phyloP scores from a whole-genome alignment of 257 asterid genomes.

The Penstemon newberryi region DNA sequence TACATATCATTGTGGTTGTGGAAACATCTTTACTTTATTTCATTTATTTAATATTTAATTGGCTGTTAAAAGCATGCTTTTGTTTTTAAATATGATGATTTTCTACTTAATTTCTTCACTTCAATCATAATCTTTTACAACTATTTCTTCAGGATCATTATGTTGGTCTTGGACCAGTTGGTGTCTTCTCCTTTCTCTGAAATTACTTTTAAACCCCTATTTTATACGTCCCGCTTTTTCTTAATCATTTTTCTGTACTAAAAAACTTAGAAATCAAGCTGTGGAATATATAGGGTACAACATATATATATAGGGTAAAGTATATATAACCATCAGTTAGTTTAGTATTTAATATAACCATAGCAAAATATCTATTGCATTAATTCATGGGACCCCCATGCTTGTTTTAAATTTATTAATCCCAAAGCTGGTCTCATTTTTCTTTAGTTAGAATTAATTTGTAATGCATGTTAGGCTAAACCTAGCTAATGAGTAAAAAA shows the following conservation, averaged over 20 bases:
- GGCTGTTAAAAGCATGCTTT: slow-evolving; percentile 26
- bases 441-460: no score
- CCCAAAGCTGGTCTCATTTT: no score
- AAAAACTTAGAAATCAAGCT: neutral
- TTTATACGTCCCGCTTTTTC: neutral
- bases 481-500: no score
- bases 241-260: neutral
- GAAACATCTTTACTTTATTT: slow-evolving; percentile 11
- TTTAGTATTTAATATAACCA: no score
- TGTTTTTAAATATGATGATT: slow-evolving; percentile 25
- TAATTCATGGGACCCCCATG: no score
- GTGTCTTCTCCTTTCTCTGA: slow-evolving; percentile 9
- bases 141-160: slow-evolving; percentile 28
- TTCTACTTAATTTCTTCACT: neutral
- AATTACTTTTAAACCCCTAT: slow-evolving; percentile 14
- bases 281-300: no score
- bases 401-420: no score
- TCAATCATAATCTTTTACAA: slow-evolving; percentile 14
- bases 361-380: no score
- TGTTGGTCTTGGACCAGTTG: slow-evolving; percentile 4
- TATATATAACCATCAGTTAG: no score
- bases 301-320: no score
- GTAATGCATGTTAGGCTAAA: no score
- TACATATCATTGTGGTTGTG: slow-evolving; percentile 23
- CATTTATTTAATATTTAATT: slow-evolving; percentile 3